Evolutionary conservation across 768 basidiomycete species (phyloP), one percentile per base, ranked within the genome.

Genomic region (Boletus patriciae): DNA sequence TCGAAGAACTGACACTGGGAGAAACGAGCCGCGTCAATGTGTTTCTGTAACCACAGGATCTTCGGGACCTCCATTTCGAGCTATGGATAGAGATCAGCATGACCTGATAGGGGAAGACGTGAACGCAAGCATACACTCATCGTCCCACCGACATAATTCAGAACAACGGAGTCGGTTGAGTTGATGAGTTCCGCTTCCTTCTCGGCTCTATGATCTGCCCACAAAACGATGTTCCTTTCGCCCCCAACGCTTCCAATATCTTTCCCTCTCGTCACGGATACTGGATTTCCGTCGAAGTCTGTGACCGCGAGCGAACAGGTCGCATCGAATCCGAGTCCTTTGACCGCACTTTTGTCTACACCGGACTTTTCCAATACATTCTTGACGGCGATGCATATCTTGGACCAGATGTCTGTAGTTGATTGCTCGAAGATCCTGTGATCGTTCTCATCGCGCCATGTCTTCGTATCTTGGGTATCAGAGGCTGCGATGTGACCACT

Each of bases 11-110:
- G 88, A 74, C 88, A 91, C 52, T 77, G 77, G 23, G 81, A 72
- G 74, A 99, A 98, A 18, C 77, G 78, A 12, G 80, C 74, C 0
- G 83, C 68, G 3, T 80, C 67, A 94, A 98, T 95, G 75, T 90
- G 79, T 57, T 84, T 87, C 73, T 95, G 98, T 42, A 98, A 81
- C 97, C 97, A 98, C 29, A 98, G 84, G 31, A 95, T 88, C 73
- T 98, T 98, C 0, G 96, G 96, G 43, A 98, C 85, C 74, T 98
- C 96, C 97, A 98, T 98, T 73, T 98, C 95, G 42, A 98, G 82
- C 92, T 97, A 60, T 27, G 40, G 44, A 37, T 29, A 36, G 25
- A 50, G 18, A 52, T 64, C 42, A 59, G 50, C n/a, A 55, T 23
- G 49, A 48, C 50, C 37, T 16, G 46, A 54, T 43, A 31, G 13